Conservation (phyloP, 345 rosid genomes). For the Gossypium australe region DNA sequence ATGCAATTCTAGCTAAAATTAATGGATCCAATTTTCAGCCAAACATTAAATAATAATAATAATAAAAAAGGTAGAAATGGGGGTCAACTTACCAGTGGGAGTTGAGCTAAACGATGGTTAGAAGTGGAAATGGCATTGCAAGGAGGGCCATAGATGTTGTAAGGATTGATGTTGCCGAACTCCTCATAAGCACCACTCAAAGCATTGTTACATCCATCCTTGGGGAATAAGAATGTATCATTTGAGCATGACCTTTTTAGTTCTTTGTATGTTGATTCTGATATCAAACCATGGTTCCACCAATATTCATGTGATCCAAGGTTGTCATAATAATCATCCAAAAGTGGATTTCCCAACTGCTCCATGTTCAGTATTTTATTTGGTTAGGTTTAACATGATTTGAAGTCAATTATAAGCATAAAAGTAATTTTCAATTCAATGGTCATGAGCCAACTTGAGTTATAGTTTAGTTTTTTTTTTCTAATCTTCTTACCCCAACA, state of each 20-base stretch:
- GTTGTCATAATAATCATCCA: slow-evolving; percentile 45
- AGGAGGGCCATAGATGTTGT: slow-evolving; percentile 49
- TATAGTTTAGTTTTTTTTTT: no score
- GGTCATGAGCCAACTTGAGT: no score
- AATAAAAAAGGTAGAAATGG: no score
- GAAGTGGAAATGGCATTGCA: slow-evolving; percentile 25
- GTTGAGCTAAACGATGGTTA: slow-evolving; percentile 10
- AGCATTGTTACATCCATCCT: slow-evolving; percentile 36
- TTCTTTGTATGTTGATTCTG: slow-evolving; percentile 36
- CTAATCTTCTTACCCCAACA: no score
- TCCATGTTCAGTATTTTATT: not conserved
- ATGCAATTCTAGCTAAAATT: no score
- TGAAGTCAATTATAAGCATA: no score
- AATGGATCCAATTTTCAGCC: not conserved
- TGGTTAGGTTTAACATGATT: no score
- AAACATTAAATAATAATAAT: no score
- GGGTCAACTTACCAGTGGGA: slow-evolving; percentile 23
- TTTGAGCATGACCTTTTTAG: slow-evolving; percentile 34
- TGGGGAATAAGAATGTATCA: slow-evolving; percentile 56
- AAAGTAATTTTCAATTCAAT: no score
- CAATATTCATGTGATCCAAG: slow-evolving; percentile 49
- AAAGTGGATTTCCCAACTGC: slow-evolving; percentile 63
- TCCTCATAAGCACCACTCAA: slow-evolving; percentile 35
- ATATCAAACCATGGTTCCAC: slow-evolving; percentile 72
- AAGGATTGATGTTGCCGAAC: slow-evolving; percentile 48